Evolutionary conservation across 768 basidiomycete genomes (phyloP).

Genomic region (Guyanaporus albipodus): DNA sequence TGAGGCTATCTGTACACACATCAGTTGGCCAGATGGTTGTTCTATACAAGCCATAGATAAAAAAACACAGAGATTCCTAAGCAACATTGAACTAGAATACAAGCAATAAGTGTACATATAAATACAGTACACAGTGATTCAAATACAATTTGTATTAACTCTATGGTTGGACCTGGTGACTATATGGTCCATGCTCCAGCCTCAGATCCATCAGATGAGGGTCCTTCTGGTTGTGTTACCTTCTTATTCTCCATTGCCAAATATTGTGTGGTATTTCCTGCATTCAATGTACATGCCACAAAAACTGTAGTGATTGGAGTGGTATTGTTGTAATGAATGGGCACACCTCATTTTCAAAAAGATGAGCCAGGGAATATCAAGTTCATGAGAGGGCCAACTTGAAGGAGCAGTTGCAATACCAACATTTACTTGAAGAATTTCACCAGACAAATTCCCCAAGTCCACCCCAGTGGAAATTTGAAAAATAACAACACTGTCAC

Average conservation of each 20-base stretch:
- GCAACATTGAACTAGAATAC: not conserved
- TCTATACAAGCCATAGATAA: not conserved
- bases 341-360: not conserved
- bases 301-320: not conserved
- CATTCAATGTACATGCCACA: slow-evolving; percentile 7
- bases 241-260: slow-evolving; percentile 1
- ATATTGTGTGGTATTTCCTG: not conserved
- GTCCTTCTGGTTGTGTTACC: not conserved
- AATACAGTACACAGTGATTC: not conserved
- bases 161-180: not conserved
- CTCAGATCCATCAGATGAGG: not conserved
- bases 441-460: slow-evolving; percentile 1
- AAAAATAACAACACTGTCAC: not conserved
- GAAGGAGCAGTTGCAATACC: not conserved
- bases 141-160: not conserved
- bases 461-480: not conserved
- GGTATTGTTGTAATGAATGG: no score
- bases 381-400: not conserved
- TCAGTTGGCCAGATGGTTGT: not conserved
- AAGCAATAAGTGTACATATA: not conserved
- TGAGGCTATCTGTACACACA: not conserved
- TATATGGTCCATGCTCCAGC: slow-evolving; percentile 1
- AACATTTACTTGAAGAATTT: not conserved
- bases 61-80: not conserved
- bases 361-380: not conserved